Evolutionary conservation across 306 rosid genomes (phyloP), one percentile per base, ranked within the genome.

Genomic region (Carpinus fangiana): DNA sequence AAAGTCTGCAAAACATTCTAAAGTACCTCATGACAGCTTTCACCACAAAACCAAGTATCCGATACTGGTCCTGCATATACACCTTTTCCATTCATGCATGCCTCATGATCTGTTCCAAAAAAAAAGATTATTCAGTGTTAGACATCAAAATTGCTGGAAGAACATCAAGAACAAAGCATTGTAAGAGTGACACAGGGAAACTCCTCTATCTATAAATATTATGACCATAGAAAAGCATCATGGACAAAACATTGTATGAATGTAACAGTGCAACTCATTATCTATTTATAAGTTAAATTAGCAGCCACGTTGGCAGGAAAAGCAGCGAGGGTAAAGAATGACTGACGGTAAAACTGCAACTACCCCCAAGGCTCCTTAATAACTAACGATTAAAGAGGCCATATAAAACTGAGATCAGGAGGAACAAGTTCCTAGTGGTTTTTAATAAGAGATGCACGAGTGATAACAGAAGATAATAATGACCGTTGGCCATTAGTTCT

Each of bases 1-100:
- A 73, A 83, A 73, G 73, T 56, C 12, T 59, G 20, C 52, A 60
- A 55, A 56, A 46, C 77, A 55, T n/a, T 67, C 18, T 41, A 68
- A 51, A 80, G 78, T 90, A 95, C 97, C 98, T 90, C 91, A 82
- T 84, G 98, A 81, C 98, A 95, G 81, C 90, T 82, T 71, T 71
- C 82, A 67, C 89, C 81, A 69, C 98, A 95, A 85, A 90, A 88
- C 93, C 91, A 92, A 73, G 82, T 11, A 76, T 88, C 95, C 73
- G 85, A 85, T 72, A 73, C 82, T 8, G 72, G 80, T 85, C 73
- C 93, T 80, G 73, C 89, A 55, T 75, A 74, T 45, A 73, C 74
- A 74, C 78, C 88, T 72, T 80, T 81, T 74, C 84, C 87, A 74
- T 74, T 79, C 72, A 90, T 72, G 89, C 98, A 95, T 75, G 79